A percentile compares a stretch with the other conserved stretches of the same genome.
Conservation (phyloP, 2,329 filamentous ascomycete genomes). For the Phoma sp. region DNA sequence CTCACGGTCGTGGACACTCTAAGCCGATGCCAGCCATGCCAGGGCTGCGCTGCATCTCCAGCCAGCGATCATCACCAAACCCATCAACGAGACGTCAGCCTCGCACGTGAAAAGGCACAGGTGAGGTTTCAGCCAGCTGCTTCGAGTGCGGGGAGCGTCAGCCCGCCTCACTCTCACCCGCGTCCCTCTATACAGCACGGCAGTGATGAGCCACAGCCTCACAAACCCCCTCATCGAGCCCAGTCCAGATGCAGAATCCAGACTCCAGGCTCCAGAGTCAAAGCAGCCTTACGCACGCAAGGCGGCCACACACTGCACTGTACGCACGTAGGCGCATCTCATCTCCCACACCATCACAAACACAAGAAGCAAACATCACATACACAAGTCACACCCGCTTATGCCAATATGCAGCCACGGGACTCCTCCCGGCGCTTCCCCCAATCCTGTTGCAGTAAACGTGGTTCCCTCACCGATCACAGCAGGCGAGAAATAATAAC, state of each 20-base stretch:
- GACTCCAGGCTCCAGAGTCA: neutral
- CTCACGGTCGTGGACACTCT: neutral
- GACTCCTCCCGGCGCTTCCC: conserved; percentile 6
- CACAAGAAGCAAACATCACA: conserved; percentile 6
- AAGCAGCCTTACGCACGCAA: neutral
- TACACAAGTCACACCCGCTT: neutral
- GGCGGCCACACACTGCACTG: neutral
- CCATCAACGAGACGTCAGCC: neutral
- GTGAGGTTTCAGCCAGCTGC: neutral
- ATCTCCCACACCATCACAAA: neutral
- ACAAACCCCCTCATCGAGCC: neutral
- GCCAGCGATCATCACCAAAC: neutral
- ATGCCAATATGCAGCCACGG: neutral
- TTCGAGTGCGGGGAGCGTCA: neutral
- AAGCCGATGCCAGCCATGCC: conserved; percentile 1
- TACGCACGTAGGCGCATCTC: no score
- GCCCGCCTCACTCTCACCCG: neutral
- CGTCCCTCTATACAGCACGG: neutral
- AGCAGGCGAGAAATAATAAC: neutral
- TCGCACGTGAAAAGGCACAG: neutral
- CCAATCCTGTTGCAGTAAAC: conserved; percentile 1
- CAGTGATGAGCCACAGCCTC: conserved; percentile 1
- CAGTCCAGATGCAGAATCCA: neutral
- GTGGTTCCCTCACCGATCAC: conserved; percentile 13
- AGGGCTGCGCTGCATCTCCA: neutral